Base-by-base conservation (phyloP, 2,329 filamentous ascomycete genomes). In the Scedosporium dehoogii region DNA sequence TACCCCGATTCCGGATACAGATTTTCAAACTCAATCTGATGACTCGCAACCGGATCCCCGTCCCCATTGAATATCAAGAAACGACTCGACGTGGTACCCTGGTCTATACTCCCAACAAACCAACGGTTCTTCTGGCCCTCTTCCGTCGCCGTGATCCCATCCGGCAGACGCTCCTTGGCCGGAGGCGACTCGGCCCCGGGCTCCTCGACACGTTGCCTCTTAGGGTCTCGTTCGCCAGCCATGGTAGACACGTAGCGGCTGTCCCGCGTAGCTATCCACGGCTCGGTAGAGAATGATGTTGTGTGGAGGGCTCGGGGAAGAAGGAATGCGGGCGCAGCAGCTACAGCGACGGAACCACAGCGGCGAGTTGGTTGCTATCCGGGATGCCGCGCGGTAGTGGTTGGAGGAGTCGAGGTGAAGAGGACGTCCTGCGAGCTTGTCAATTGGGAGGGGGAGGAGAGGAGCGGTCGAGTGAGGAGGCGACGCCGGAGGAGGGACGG, bases 41-140 rank as follows among this genome's bases (percentile, higher is more conserved):
- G 91, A 68, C 86, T 87, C 44, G 89, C 91, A 55, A 94, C 83
- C 3, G 90, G 89, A 64, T 89, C 85, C 62, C 92, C 91, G 51
- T 83, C 77, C 66, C 85, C 85, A 74, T 96, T 87, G 77, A 96
- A 96, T 71, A 97, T 92, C 68, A 96, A 83, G 75, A 96, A 96
- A 44, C 92, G 84, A 41, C 91, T 90, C 64, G 89, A 93, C 38
- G 92, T 96, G 12, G 92, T 96, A 63, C 92, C 92, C 70, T 96
- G 91, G 72, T 96, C 92, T 72, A 96, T 92, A 68, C 89, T 90
- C 64, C 91, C 92, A 64, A 96, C 87, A 70, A 90, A 96, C 76
- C 84, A 84, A 63, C 87, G 68, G 58, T 70, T 65, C 57, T 66
- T 63, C 51, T 68, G 65, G 64, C 74, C 71, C 14, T 72, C 69